phyloP scores from a whole-genome alignment of 139 green algal genomes.

The Edaphochlamys debaryana region DNA sequence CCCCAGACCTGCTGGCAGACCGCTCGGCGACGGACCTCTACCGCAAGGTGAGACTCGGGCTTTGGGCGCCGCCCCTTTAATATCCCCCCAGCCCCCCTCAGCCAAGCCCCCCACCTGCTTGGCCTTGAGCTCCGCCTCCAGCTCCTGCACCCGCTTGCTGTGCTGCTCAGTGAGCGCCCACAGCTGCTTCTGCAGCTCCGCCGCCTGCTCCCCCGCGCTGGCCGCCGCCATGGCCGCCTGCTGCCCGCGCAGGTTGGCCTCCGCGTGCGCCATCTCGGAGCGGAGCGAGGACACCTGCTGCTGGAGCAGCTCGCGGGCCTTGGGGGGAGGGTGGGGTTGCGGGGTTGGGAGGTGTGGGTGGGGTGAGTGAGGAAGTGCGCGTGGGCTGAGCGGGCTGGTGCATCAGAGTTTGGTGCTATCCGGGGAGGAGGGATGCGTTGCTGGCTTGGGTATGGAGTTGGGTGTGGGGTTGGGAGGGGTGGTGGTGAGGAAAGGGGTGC shows the following conservation, averaged over 20 bases:
- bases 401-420: no score
- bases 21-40: no score
- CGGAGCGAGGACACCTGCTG: slow-evolving; percentile 24
- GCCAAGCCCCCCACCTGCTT: slow-evolving; percentile 9
- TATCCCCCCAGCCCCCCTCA: background rate
- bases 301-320: slow-evolving; percentile 4
- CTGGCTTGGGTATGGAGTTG: no score
- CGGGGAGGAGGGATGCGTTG: no score
- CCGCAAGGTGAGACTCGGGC: no score
- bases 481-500: no score
- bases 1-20: no score
- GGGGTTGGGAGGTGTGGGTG: no score
- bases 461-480: no score
- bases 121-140: slow-evolving; percentile 44
- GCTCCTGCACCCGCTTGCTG: slow-evolving; percentile 30
- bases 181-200: slow-evolving; percentile 38
- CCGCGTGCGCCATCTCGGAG: background rate
- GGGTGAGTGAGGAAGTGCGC: no score
- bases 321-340: no score
- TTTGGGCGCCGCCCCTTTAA: background rate
- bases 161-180: slow-evolving; percentile 28
- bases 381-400: no score
- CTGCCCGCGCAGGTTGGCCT: slow-evolving; percentile 8
- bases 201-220: slow-evolving; percentile 2
- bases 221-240: background rate